Base-by-base conservation (phyloP, 805 yeast genomes). In the Nakazawaea siamensis region DNA sequence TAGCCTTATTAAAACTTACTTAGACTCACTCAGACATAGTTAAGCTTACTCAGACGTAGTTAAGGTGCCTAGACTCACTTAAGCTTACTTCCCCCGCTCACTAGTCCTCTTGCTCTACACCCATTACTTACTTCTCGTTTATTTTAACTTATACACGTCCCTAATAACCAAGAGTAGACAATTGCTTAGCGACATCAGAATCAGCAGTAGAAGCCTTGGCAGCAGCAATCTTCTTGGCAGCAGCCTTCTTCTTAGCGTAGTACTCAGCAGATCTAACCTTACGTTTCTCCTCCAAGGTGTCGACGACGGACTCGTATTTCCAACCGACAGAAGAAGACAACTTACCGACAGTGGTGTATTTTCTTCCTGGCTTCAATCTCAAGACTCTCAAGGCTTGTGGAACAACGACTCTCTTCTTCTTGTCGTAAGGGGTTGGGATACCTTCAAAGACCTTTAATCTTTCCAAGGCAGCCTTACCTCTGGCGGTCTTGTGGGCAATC, bases 391-490 rank as follows among this genome's bases (percentile, higher is more conserved):
- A 78, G 62, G 98, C 98, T 76, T 86, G 95, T 67, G 98, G 98
- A 63, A 92, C 98, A 56, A 92, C 98, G 64, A 88, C 96, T 70
- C 96, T 86, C 94, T 90, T 90, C 86, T 87, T 85, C 76, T 80
- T 86, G 92, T 92, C 98, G 73, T 83, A 92, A 73, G 98, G 97
- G 47, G 97, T 87, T 70, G 99, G 99, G 50, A 92, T 79, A 82
- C 99, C 99, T 76, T 92, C 98, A 62, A 85, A 92, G 57, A 90
- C 97, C 90, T 92, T 86, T 60, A 92, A 84, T 76, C 97, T 88
- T 77, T 88, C 97, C 64, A 92, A 71, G 60, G 99, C 99, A 65
- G 97, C 97, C 77, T 85, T 83, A 73, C 99, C 99, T 74, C 97
- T 92, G 58, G 97, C 92, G 55, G 98, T 92, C 87, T 92, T 92